These are phyloP conservation scores for Citrus australasica DNA, from an alignment of 345 rosid species.

Conservation along the genomic window DNA sequence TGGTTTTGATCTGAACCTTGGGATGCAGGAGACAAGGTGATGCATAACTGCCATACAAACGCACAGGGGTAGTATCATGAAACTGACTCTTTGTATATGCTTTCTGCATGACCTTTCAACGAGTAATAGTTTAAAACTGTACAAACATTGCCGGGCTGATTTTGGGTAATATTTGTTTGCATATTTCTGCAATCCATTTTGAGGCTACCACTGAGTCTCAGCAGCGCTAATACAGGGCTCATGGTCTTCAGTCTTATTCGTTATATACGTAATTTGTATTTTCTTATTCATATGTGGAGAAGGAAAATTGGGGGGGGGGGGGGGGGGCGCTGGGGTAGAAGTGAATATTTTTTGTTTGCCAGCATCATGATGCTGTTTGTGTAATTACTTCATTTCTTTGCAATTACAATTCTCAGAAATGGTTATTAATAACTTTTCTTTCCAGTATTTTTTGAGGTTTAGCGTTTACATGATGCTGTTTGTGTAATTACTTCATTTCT, in stretches of 20 bases:
- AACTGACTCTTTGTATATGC: neutral
- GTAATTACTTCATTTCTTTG: neutral
- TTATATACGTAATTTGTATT: neutral
- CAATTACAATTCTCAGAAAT: neutral
- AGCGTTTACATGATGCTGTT: neutral
- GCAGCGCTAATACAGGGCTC: neutral
- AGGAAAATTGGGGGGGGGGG: no score
- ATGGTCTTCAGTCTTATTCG: neutral
- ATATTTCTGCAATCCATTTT: neutral
- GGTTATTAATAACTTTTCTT: neutral
- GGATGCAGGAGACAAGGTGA: slow-evolving; percentile 16
- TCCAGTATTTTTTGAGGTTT: neutral
- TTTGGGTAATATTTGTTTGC: neutral
- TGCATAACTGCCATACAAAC: neutral
- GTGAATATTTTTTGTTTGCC: neutral
- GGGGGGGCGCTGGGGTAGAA: neutral
- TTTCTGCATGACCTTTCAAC: neutral
- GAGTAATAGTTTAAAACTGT: neutral
- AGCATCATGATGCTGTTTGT: neutral
- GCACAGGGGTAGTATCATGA: neutral
- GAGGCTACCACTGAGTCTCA: neutral
- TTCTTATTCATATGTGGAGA: neutral
- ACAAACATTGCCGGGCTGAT: neutral
- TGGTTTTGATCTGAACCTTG: slow-evolving; percentile 1
- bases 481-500: neutral